Evolutionary conservation across 371 early-diverging fungal genomes (phyloP).

Genomic region (Enterocytospora artemiae): DNA sequence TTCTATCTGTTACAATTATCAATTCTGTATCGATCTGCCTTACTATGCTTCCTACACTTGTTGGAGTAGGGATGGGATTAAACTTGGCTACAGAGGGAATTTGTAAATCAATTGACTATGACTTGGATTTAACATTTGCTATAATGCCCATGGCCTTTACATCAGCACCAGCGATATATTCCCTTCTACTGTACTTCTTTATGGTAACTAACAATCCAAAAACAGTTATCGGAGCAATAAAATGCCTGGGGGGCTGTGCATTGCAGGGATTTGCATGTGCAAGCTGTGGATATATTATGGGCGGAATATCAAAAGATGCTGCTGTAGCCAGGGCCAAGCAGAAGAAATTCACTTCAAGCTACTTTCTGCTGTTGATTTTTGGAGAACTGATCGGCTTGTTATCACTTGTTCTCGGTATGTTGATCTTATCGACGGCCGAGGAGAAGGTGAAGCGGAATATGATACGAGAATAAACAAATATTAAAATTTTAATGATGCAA

Average conservation of each 20-base stretch:
- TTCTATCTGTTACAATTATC: constrained; percentile 13
- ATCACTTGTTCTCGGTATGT: constrained; percentile 49
- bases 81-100: constrained; percentile 47
- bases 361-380: constrained; percentile 56
- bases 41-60: constrained; percentile 46
- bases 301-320: constrained; percentile 50
- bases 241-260: constrained; percentile 42
- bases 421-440: constrained; percentile 29
- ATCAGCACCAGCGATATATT: constrained; percentile 53
- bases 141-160: constrained; percentile 56
- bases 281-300: constrained; percentile 47
- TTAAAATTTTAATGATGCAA: background rate
- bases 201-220: constrained; percentile 19
- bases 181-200: constrained; percentile 49
- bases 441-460: constrained; percentile 10
- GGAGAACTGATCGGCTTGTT: constrained; percentile 57
- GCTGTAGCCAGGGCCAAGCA: constrained; percentile 55
- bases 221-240: constrained; percentile 25
- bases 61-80: constrained; percentile 53
- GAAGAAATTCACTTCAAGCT: constrained; percentile 52
- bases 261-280: constrained; percentile 51
- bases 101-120: constrained; percentile 51
- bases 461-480: background rate
- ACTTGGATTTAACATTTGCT: constrained; percentile 43
- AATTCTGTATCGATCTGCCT: constrained; percentile 22